A percentile compares a stretch with the other conserved stretches of the same genome.
These are phyloP conservation scores for Aphanomyces cochlioides DNA, from an alignment of 352 stramenopile species.

Conservation along the genomic window DNA sequence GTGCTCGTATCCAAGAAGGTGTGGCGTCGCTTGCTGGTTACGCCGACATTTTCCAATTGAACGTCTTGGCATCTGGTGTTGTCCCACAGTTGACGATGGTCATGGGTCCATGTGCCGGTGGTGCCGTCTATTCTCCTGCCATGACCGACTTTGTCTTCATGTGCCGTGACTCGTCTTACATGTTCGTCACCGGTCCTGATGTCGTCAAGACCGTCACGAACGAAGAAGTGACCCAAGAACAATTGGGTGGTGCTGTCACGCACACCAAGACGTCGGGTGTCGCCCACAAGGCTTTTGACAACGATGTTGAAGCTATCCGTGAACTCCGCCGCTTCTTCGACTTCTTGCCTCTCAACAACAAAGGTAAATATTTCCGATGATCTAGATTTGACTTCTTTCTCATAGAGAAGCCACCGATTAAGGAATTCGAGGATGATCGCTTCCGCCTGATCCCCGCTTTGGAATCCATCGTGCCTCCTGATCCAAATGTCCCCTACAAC, in stretches of 20 bases:
- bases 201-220: constrained; percentile 98
- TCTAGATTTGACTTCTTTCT: background rate
- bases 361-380: constrained; percentile 32
- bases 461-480: constrained; percentile 92
- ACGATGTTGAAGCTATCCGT: constrained; percentile 93
- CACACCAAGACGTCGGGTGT: constrained; percentile 96
- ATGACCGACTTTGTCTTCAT: constrained; percentile 99
- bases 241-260: constrained; percentile 91
- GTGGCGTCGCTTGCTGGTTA: constrained; percentile 97
- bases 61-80: constrained; percentile 92
- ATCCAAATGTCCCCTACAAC: constrained; percentile 98
- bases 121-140: constrained; percentile 93
- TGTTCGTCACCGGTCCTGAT: constrained; percentile 98
- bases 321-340: constrained; percentile 93
- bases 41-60: constrained; percentile 98
- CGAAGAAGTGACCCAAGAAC: constrained; percentile 93
- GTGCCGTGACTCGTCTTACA: constrained; percentile 95
- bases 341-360: constrained; percentile 94
- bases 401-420: constrained; percentile 63
- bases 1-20: constrained; percentile 97
- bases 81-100: constrained; percentile 97
- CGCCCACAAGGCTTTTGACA: constrained; percentile 93
- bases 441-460: constrained; percentile 84
- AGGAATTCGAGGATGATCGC: constrained; percentile 82
- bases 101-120: constrained; percentile 96